Evolutionary conservation across 768 basidiomycete species (phyloP), one percentile per base, ranked within the genome.

Genomic region (Suillus subalutaceus): DNA sequence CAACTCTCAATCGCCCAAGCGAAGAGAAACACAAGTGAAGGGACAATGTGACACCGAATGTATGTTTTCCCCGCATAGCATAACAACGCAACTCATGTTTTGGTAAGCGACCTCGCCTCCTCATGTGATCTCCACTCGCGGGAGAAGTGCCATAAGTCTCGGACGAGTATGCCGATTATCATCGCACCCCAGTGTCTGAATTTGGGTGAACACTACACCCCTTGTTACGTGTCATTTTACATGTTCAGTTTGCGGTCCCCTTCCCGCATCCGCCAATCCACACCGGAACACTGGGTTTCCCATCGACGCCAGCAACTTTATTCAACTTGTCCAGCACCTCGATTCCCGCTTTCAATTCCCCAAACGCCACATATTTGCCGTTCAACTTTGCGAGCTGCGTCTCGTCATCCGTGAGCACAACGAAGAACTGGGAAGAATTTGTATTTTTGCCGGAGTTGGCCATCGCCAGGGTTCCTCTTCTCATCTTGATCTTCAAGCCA

Each of bases 291-390:
- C 77, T 70, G 2, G 77, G 74, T 67, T 72, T 74, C 16, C 80
- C 82, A 43, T 80, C 78, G 10, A 72, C 72, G 30, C 76, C 82
- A 0, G 74, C 77, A 6, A 72, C 75, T 35, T 70, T 69, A 35
- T 77, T 72, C 40, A 83, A 72, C 32, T 71, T 74, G 23, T 77
- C 75, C 37, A 84, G 70, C 0, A 80, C 73, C 6, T 76, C 75
- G 63, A 71, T 70, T 10, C 74, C 79, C 3, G 73, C 73, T 46
- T 73, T 73, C 40, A 83, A 67, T 62, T 77, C 71, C 6, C 80
- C 84, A 67, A 83, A 85, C 6, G 79, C 78, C 62, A 82, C 82
- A 66, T 85, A 84, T 69, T 82, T 84, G 48, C 84, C 83, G n/a
- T 78, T 79, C 57, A 86, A 69, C 72, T 83, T 87, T 53, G 78